These are phyloP conservation scores for Oryza meyeriana DNA, from an alignment of 176 grass and related monocot genomes.

Conservation along the genomic window DNA sequence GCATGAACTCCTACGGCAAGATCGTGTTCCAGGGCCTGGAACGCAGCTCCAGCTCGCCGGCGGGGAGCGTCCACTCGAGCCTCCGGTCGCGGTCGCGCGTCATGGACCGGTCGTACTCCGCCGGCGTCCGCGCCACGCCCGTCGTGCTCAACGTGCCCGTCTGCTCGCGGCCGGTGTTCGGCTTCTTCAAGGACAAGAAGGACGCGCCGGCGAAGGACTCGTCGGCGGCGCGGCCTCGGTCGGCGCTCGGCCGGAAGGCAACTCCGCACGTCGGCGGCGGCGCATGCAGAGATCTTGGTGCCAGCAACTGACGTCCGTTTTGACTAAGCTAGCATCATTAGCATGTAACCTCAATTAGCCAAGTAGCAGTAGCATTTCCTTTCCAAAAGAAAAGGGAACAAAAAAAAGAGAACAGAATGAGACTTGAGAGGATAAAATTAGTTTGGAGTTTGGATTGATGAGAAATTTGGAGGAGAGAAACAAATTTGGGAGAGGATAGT, in stretches of 20 bases:
- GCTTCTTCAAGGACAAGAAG: slow-evolving; percentile 79
- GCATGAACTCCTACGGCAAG: slow-evolving; percentile 88
- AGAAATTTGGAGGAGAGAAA: not conserved
- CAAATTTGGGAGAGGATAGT: not conserved
- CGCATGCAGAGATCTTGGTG: slow-evolving; percentile 15
- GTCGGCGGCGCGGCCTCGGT: not conserved
- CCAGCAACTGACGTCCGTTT: slow-evolving; percentile 11
- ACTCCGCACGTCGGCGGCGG: not conserved
- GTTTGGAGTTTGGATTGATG: not conserved
- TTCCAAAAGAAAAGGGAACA: slow-evolving; percentile 3
- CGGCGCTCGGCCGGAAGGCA: slow-evolving; percentile 30
- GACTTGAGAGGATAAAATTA: not conserved
- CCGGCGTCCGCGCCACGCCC: slow-evolving; percentile 58
- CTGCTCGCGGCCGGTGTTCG: slow-evolving; percentile 77
- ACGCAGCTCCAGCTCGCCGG: slow-evolving; percentile 79
- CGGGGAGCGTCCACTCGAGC: slow-evolving; percentile 59
- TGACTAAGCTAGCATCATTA: slow-evolving; percentile 16
- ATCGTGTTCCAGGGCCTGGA: slow-evolving; percentile 88
- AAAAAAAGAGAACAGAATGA: slow-evolving; percentile 12
- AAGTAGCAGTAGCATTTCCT: not conserved
- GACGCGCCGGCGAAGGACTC: slow-evolving; percentile 37
- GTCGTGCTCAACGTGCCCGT: slow-evolving; percentile 87
- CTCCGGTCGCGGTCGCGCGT: slow-evolving; percentile 53
- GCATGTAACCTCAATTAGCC: not conserved
- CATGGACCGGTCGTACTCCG: slow-evolving; percentile 88